phyloP scores from a whole-genome alignment of 495 filamentous ascomycete genomes.

The Neurospora tetraspora region DNA sequence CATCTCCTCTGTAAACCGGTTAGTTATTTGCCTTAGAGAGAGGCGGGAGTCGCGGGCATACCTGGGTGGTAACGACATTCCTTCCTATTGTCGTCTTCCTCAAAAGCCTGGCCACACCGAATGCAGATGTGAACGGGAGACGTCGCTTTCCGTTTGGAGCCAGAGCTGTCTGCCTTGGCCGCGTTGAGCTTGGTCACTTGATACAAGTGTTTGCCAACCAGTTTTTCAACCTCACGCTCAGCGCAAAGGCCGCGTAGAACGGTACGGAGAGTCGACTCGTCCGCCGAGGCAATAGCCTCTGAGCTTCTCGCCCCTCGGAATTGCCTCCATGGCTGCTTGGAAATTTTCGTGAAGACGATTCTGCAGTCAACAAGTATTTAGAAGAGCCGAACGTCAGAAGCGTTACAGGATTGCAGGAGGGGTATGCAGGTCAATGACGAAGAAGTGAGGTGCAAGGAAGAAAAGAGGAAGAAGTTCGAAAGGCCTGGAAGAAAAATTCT shows the following conservation, averaged over 20 bases:
- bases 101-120: neutral
- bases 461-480: neutral
- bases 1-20: neutral
- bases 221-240: neutral
- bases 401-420: neutral
- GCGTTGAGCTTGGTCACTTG: neutral
- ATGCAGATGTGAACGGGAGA: neutral
- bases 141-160: neutral
- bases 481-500: neutral
- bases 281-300: neutral
- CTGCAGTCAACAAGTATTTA: neutral
- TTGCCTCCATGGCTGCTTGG: neutral
- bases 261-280: neutral
- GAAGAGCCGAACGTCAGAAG: neutral
- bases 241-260: neutral
- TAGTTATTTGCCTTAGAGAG: neutral
- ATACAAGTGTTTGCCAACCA: neutral
- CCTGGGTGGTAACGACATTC: neutral
- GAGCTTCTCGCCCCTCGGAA: neutral
- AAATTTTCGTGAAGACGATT: neutral
- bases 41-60: neutral
- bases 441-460: neutral
- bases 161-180: neutral
- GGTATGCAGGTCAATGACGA: neutral
- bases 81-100: neutral